Base-by-base conservation (phyloP, 2,329 filamentous ascomycete species). In the Colletotrichum acutatum region DNA sequence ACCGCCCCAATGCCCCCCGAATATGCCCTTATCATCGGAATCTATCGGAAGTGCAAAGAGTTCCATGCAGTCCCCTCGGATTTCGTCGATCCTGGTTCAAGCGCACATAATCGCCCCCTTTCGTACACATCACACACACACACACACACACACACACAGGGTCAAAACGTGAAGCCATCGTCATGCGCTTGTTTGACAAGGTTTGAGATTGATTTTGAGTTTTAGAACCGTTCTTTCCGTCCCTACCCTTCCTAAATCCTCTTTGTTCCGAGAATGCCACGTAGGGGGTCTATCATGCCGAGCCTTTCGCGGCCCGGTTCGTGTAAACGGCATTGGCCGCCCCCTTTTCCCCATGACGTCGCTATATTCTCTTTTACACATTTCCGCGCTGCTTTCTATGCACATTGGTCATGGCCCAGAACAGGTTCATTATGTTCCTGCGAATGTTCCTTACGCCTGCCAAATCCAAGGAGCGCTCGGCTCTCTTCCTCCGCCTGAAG, bases 131-230 rank as follows among this genome's bases (percentile, higher is more conserved):
- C 61, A 49, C 37, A 34, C 2, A 5, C 34, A 34, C 1, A 3
- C 34, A 34, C 28, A 53, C 61, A 49, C 37, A 34, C 2, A 5
- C 34, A 34, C 1, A 3, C 34, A 34, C 28, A 53, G n/a, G 59
- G 66, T 64, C 59, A 59, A 72, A 72, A 64, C 66, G 42, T 69
- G 70, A 72, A 72, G 70, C 59, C 59, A 72, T 72, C 70, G 66
- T 72, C 70, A 59, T 72, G 70, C 59, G 59, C 56, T 16, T 60
- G 53, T 63, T 42, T 72, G n/a, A 54, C 22, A 59, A 46, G 53
- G 52, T 56, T 72, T 69, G 70, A 56, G 37, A 60, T 60, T 54
- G 42, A 60, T 49, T 54, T 67, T 60, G 54, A 58, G 46, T 56
- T 71, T 52, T 68, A 49, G 14, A 32, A 54, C 56, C 46, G 4